Evolutionary conservation across 192 early-diverging fungal genomes (phyloP).

Genomic region (Rhizophlyctis rosea): DNA sequence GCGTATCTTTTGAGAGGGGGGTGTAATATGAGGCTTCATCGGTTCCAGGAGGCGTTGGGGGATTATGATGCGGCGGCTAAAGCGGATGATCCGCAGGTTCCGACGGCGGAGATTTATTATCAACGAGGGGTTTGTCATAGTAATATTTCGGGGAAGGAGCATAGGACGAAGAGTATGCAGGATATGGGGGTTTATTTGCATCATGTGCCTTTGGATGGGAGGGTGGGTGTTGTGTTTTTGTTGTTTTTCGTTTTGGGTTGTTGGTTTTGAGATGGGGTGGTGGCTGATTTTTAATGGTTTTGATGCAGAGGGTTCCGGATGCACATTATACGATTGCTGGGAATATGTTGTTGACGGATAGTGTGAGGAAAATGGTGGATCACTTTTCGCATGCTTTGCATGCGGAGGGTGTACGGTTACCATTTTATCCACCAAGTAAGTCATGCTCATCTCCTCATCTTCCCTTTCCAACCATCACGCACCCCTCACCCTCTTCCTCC

Average conservation of each 20-base stretch:
- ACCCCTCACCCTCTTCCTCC: slow-evolving; percentile 1
- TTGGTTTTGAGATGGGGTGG: background rate
- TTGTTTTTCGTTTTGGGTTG: slow-evolving; percentile 8
- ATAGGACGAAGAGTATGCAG: slow-evolving; percentile 14
- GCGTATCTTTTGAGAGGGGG: slow-evolving; percentile 19
- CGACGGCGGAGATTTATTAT: slow-evolving; percentile 26
- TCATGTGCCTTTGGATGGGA: slow-evolving; percentile 12
- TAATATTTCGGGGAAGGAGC: slow-evolving; percentile 22
- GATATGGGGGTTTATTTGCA: slow-evolving; percentile 20
- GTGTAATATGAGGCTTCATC: slow-evolving; percentile 11
- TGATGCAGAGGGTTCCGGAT: slow-evolving; percentile 24
- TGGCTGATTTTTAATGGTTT: background rate
- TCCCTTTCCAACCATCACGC: background rate
- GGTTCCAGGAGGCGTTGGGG: slow-evolving; percentile 24
- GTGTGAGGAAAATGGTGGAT: slow-evolving; percentile 24
- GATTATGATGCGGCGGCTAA: slow-evolving; percentile 21
- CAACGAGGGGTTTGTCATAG: slow-evolving; percentile 28
- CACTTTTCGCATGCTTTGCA: slow-evolving; percentile 30
- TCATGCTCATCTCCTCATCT: background rate
- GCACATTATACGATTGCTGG: slow-evolving; percentile 36
- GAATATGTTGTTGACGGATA: slow-evolving; percentile 15
- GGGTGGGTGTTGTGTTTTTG: slow-evolving; percentile 15
- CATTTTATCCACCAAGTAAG: slow-evolving; percentile 31
- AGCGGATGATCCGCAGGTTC: background rate
- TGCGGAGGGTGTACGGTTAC: slow-evolving; percentile 23